These are phyloP conservation scores for Drechmeria coniospora DNA, from an alignment of 2,329 filamentous ascomycete genomes.

Conservation along the genomic window DNA sequence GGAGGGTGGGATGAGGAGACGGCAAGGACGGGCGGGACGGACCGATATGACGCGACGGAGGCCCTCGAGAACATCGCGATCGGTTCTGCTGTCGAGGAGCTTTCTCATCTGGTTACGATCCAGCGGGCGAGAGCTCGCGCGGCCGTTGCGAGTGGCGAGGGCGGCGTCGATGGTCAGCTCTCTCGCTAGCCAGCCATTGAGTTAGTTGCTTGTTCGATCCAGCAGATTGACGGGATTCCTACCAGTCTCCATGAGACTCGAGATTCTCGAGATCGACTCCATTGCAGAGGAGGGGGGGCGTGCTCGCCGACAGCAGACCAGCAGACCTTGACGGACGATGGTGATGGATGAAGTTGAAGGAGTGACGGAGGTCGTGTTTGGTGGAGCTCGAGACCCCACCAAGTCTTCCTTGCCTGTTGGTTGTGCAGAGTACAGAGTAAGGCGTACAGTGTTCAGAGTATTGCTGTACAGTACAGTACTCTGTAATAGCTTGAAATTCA, in stretches of 20 bases:
- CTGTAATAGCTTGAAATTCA: no score
- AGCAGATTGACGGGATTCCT: conserved; percentile 15
- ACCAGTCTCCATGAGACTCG: conserved; percentile 90
- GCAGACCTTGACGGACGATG: not conserved
- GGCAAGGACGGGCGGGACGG: conserved; percentile 19
- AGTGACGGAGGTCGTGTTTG: not conserved
- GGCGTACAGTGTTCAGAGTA: no score
- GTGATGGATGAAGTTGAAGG: conserved; percentile 1
- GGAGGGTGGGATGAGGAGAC: conserved; percentile 2
- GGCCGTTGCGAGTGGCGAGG: conserved; percentile 60
- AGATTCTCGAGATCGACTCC: conserved; percentile 94
- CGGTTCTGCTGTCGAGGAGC: conserved; percentile 82
- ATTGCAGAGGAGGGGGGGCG: conserved; percentile 31
- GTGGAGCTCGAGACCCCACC: no score
- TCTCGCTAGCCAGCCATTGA: conserved; percentile 45
- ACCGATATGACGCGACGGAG: conserved; percentile 78
- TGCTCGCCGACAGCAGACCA: not conserved
- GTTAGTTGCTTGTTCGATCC: conserved; percentile 10
- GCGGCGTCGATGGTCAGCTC: conserved; percentile 96
- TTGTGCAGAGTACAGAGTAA: no score
- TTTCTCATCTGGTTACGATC: conserved; percentile 83
- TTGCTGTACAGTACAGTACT: no score
- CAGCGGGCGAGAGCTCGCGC: conserved; percentile 47
- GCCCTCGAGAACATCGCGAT: conserved; percentile 84
- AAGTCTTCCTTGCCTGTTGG: not conserved